A percentile compares a stretch with the other conserved stretches of the same genome.
Evolutionary conservation across 305 asterid species (phyloP).

Genomic region (Solanum aculeatissimum): DNA sequence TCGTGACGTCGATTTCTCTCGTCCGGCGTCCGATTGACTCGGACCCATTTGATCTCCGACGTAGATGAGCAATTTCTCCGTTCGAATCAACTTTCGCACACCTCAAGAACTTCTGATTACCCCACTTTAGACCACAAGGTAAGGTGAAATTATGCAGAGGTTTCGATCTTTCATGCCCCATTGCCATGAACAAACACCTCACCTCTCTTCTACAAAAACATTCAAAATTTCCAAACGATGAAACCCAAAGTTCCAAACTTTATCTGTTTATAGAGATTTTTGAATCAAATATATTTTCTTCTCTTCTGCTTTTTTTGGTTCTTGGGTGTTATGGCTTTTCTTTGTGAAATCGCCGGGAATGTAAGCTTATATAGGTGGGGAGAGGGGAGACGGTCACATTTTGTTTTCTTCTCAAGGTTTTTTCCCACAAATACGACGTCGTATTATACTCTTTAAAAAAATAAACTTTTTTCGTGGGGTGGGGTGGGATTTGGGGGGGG

Average conservation of each 20-base stretch:
- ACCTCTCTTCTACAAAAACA: neutral
- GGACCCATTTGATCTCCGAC: neutral
- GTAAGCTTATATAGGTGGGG: neutral
- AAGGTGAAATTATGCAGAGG: constrained; percentile 5
- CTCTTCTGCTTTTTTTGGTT: neutral
- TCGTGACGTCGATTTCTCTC: neutral
- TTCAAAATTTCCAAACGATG: neutral
- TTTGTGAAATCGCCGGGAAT: constrained; percentile 3
- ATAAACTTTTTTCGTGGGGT: too few species aligned
- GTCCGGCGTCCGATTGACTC: neutral
- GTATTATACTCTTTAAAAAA: too few species aligned
- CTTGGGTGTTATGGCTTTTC: neutral
- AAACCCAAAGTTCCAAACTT: neutral
- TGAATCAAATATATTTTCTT: neutral
- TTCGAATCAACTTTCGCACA: constrained; percentile 1
- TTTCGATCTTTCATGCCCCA: constrained; percentile 4
- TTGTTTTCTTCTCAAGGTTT: neutral
- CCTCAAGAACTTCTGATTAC: neutral
- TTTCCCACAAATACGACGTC: too few species aligned
- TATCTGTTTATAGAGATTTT: neutral
- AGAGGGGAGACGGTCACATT: neutral
- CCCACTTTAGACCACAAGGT: constrained; percentile 5
- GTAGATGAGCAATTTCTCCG: neutral
- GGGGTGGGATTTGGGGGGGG: too few species aligned
- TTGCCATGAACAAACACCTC: neutral